Base-by-base conservation (phyloP, 257 asterid genomes). In the Phtheirospermum japonicum region DNA sequence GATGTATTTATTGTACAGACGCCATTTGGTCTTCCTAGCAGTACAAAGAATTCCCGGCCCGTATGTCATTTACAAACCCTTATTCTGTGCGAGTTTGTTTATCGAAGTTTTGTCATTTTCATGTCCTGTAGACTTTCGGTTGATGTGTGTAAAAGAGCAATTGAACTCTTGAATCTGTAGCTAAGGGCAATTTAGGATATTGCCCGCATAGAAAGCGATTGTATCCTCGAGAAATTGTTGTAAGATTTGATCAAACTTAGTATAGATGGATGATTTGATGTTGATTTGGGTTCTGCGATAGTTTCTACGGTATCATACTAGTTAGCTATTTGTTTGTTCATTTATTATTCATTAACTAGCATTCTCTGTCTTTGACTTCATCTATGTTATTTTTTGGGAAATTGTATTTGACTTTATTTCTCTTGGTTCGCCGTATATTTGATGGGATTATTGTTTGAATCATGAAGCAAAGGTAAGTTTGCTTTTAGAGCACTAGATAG, bases 1-100 rank as follows among this genome's bases (percentile, higher is more conserved):
- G 73, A 61, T 65, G 73, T 50, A 52, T 57, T 49, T 53, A 28
- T 53, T 64, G 74, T 74, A 58, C 68, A 53, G 71, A 59, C 49
- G 10, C 39, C 56, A 12, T 5, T 42, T 16, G 10, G 63, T 18
- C 67, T 63, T 67, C 77, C 68, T 50, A 9, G 57, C 12, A 7
- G 33, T 40, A 39, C 59, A 13, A 62, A 63, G 57, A 33, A 18
- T 18, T 50, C 31, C 70, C 64, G 58, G 17, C 18, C 18, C 33
- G 19, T 14, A 16, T 48, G 73, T 57, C 52, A 40, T 57, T 63
- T 57, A 40, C 19, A 63, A 34, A 55, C 58, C 13, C 64, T 18
- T 12, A 9, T 9, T 10, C 4, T 14, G 28, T 1, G 28, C 28
- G 14, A 61, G 33, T 71, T 67, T 45, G 8, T 50, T 49, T 57